Evolutionary conservation across 108 stramenopile genomes (phyloP), one percentile per base, ranked within the genome.

Genomic region (Hondaea fermentalgiana): DNA sequence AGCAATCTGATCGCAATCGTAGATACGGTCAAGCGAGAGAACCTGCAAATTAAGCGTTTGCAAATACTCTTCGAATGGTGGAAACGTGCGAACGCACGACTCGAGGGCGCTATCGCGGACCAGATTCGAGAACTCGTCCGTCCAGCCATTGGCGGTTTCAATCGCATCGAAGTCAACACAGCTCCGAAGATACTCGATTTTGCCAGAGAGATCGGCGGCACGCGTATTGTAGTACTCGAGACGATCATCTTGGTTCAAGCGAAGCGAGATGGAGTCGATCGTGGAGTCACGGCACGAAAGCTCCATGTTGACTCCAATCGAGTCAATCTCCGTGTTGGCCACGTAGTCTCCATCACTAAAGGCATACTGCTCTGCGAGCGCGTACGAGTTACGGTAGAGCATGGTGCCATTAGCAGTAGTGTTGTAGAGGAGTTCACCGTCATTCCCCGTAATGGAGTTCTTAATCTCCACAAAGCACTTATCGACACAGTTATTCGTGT

Each of bases 361-460:
- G n/a, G 76, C 76, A 23, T 83, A 83, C 51, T 83, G 76, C 76
- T 83, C 49, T 12, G 76, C 76, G n/a, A 83, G 25, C 10, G 51
- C 45, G 28, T 53, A 83, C 8, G 49, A 14, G 76, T 83, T 83
- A 23, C 76, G 76, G 51, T 83, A 83, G 25, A 83, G 45, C 76
- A 83, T 83, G n/a, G 76, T 83, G 12, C 76, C 76, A 23, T 83
- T 83, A 45, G 19, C 76, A 12, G 76, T 83, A 16, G 76, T 83
- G 28, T 83, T 83, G 76, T 83, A 83, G 23, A 12, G 45, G 14
- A 45, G 8, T 12, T 83, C n/a, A 45, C 76, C 76, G 0, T 47
- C n/a, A 3, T 6, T 53, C 8, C 49, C 76, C 25, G 6, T 28
- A 4, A 83, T 53, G 49, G 76, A 4, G 5, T 83, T 83, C 49